Evolutionary conservation across 768 basidiomycete genomes (phyloP).

Genomic region (Phanerochaete carnosa): DNA sequence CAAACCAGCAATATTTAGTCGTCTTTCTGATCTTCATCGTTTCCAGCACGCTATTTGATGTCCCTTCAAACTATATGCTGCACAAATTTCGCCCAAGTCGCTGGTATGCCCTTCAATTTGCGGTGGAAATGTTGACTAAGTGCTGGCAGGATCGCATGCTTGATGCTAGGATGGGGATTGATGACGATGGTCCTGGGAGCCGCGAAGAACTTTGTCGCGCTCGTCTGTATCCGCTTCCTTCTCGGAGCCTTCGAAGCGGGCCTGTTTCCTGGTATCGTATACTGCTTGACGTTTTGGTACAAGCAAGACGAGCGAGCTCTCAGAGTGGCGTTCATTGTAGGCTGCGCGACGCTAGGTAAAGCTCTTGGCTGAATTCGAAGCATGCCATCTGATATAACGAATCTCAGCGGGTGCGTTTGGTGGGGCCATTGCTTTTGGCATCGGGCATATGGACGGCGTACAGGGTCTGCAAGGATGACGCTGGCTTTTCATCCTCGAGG

Average conservation of each 20-base stretch:
- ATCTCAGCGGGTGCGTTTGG: conserved; percentile 21
- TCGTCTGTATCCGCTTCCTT: conserved; percentile 54
- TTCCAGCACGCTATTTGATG: conserved; percentile 39
- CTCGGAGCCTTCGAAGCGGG: conserved; percentile 70
- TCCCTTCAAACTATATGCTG: conserved; percentile 38
- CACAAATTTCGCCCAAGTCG: conserved; percentile 34
- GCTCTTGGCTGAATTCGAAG: neutral
- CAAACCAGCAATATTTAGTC: conserved; percentile 30
- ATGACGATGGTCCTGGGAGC: conserved; percentile 32
- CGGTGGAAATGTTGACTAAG: conserved; percentile 21
- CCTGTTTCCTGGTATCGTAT: conserved; percentile 69
- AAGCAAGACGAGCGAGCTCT: conserved; percentile 23
- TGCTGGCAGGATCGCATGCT: conserved; percentile 32
- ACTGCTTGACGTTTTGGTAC: conserved; percentile 37
- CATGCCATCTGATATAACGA: neutral
- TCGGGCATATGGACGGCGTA: conserved; percentile 30
- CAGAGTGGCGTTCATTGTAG: conserved; percentile 22
- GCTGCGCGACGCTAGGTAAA: conserved; percentile 21
- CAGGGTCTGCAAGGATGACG: conserved; percentile 27
- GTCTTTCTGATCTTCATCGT: conserved; percentile 38
- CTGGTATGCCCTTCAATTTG: conserved; percentile 23
- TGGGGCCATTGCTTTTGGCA: conserved; percentile 32
- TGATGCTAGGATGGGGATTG: conserved; percentile 38
- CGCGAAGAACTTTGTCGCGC: conserved; percentile 48
- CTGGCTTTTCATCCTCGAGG: conserved; percentile 53